Percentiles rank a stretch among this genome's conserved stretches.
Evolutionary conservation across 164 flowering plant genomes (phyloP).

Genomic region (Dillenia suffruticosa): DNA sequence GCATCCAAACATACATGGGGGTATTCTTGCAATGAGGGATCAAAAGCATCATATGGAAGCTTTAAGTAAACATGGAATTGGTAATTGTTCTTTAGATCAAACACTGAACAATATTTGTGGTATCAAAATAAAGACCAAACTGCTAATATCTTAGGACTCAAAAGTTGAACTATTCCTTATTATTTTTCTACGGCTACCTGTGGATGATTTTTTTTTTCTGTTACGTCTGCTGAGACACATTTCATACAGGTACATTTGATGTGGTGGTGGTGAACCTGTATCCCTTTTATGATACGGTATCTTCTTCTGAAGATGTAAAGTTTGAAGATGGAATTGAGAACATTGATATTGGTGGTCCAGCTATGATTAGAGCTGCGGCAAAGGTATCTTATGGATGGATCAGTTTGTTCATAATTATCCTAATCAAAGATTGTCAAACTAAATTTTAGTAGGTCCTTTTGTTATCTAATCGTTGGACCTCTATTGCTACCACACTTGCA

Average conservation of each 20-base stretch:
- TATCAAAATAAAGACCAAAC: too few relatives aligned
- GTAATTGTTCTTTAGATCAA: conserved; percentile 30
- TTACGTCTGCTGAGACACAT: conserved; percentile 1
- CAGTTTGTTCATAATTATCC: too few relatives aligned
- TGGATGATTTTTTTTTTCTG: not conserved
- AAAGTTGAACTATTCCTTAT: too few relatives aligned
- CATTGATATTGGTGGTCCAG: conserved; percentile 98
- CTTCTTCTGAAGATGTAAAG: conserved; percentile 54
- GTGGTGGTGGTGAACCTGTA: conserved; percentile 93
- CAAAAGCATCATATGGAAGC: conserved; percentile 85
- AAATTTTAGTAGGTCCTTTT: too few relatives aligned
- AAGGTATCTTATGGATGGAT: conserved; percentile 42
- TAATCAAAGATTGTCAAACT: too few relatives aligned
- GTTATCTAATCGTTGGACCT: too few relatives aligned
- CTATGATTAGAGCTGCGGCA: conserved; percentile 99
- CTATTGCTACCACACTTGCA: too few relatives aligned
- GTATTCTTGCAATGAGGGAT: conserved; percentile 98
- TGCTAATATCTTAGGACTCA: too few relatives aligned
- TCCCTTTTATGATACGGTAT: conserved; percentile 86
- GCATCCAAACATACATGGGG: conserved; percentile 93
- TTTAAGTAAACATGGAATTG: conserved; percentile 78
- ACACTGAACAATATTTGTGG: too few relatives aligned
- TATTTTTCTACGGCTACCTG: too few relatives aligned
- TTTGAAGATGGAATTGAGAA: conserved; percentile 97
- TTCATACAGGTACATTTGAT: conserved; percentile 76